Conservation (phyloP, 2,329 filamentous ascomycete genomes). For the Macrophomina tecta region DNA sequence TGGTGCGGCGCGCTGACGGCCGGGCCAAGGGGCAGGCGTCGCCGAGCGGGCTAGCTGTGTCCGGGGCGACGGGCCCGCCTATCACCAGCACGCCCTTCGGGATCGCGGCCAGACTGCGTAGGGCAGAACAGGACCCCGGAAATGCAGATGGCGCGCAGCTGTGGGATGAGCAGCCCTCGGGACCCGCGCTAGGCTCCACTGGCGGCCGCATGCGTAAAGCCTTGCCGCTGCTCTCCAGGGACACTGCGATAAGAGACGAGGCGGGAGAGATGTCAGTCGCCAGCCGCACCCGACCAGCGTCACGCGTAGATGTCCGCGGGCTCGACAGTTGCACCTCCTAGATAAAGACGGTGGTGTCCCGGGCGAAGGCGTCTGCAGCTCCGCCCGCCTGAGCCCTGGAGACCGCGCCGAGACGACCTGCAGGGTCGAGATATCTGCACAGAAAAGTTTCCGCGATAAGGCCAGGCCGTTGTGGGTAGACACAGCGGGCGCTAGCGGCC, state of each 20-base stretch:
- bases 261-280: constrained; percentile 15
- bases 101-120: background rate
- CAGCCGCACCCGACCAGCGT: constrained; percentile 15
- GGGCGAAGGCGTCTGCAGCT: background rate
- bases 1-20: no score
- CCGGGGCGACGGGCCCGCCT: background rate
- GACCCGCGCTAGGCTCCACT: constrained; percentile 7
- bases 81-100: background rate
- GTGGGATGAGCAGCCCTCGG: constrained; percentile 16
- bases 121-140: constrained; percentile 6
- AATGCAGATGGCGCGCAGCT: constrained; percentile 8
- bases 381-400: background rate
- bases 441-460: constrained; percentile 10
- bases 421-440: background rate
- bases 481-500: constrained; percentile 18
- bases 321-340: background rate
- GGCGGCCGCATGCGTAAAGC: background rate
- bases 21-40: no score
- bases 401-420: background rate
- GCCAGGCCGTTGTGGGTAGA: background rate
- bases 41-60: background rate
- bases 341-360: background rate
- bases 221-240: background rate
- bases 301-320: constrained; percentile 13
- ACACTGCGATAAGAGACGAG: constrained; percentile 12